These are phyloP conservation scores for Pichia insulana DNA, from an alignment of 805 yeast genomes.

Conservation along the genomic window DNA sequence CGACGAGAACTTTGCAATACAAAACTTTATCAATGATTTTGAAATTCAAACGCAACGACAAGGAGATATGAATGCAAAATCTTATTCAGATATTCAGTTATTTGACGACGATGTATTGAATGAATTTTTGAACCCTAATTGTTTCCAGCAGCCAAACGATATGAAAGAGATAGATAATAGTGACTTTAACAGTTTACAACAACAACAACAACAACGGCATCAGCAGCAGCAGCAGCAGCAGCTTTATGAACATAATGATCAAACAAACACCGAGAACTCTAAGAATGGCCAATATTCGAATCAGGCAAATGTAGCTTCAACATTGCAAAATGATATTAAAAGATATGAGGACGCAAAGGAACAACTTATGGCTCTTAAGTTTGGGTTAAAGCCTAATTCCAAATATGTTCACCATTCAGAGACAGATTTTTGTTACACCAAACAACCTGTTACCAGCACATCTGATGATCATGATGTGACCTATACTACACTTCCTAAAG, in stretches of 20 bases:
- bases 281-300: too few relatives aligned
- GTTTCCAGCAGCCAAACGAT: conserved; percentile 23
- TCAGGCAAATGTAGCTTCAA: not conserved
- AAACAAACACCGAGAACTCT: too few relatives aligned
- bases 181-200: not conserved
- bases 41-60: not conserved
- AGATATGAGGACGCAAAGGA: conserved; percentile 38
- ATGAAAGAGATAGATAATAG: not conserved
- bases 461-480: conserved; percentile 21
- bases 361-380: conserved; percentile 43
- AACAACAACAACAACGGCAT: conserved; percentile 1
- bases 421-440: conserved; percentile 14
- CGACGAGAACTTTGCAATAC: not conserved
- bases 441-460: conserved; percentile 5
- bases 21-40: too few relatives aligned
- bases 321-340: conserved; percentile 21
- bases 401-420: conserved; percentile 23
- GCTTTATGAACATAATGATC: not conserved
- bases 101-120: conserved; percentile 43
- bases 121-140: conserved; percentile 47
- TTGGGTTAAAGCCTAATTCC: conserved; percentile 31
- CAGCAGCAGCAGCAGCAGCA: not conserved
- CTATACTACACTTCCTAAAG: conserved; percentile 22
- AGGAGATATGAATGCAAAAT: not conserved
- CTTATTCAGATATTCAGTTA: not conserved